Conservation (phyloP, 768 basidiomycete genomes). For the Lactarius deliciosus region DNA sequence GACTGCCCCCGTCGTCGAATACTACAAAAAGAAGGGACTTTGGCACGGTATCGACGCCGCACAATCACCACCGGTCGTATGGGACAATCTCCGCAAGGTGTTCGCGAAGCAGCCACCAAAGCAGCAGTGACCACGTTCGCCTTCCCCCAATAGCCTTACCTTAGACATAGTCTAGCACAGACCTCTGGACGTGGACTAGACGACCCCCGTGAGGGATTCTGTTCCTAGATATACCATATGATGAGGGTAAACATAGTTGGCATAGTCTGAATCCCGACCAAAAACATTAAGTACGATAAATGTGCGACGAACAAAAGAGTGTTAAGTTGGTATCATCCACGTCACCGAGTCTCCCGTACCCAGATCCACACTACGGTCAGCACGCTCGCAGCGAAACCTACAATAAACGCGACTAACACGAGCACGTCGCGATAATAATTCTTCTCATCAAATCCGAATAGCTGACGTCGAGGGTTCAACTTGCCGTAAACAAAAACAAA, state of each 20-base stretch:
- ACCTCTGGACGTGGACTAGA: constrained; percentile 2
- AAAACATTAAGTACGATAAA: neutral
- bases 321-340: neutral
- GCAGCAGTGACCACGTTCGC: neutral
- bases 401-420: constrained; percentile 82
- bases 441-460: constrained; percentile 82
- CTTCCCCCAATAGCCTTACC: neutral
- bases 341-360: constrained; percentile 71
- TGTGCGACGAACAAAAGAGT: neutral
- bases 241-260: constrained; percentile 4
- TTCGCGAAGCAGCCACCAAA: constrained; percentile 46
- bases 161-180: constrained; percentile 6
- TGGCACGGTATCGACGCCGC: constrained; percentile 93
- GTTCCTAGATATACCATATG: constrained; percentile 11
- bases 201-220: neutral
- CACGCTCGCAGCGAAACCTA: constrained; percentile 71
- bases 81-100: constrained; percentile 73
- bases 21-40: constrained; percentile 89
- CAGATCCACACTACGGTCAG: constrained; percentile 74
- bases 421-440: constrained; percentile 91
- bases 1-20: constrained; percentile 94
- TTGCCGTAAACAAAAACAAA: constrained; percentile 17
- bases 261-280: neutral
- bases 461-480: constrained; percentile 38
- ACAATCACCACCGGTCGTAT: constrained; percentile 88